Base-by-base conservation (phyloP, 225 moss, liverwort and hornwort genomes). In the Antitrichia curtipendula region DNA sequence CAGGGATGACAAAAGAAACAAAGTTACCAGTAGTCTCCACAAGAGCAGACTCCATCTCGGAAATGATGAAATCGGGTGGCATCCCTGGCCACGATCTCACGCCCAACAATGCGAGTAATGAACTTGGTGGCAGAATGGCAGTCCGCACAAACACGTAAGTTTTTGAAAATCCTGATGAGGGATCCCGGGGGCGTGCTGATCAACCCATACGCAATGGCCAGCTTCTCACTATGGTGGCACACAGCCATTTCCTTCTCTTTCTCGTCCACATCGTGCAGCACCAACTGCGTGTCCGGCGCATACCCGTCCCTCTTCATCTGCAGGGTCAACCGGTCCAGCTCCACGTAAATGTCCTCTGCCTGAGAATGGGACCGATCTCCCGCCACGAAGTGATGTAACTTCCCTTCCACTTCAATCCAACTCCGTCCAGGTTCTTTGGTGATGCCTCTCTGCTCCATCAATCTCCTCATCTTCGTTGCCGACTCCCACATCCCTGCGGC, bases 151-250 rank as follows among this genome's bases (percentile, higher is more conserved):
- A 94, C 92, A 21, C 76, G 76, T 25, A 94, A 88, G 84, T 94
- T 94, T 73, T 94, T 94, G 88, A 88, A 90, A 27, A 94, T 82
- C 70, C 82, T 79, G 21, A 92, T 87, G 45, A 89, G 90, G 16
- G 92, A 60, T 32, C 93, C 91, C 41, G 76, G 81, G 12, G 91
- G 90, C 43, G 89, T 92, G 86, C 82, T 86, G 62, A 94, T 84
- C 79, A 94, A 61, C 43, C 93, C 93, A 89, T 89, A 94, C 36
- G 88, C 88, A 73, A 94, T 91, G 75, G 93, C 93, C 65, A 94
- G 76, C 85, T 88, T 94, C 93, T 94, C 93, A 77, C 92, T 92
- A 47, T 94, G 93, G 80, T 78, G 84, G 78, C 88, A 94, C 56
- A 94, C 79, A 41, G 83, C 89, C 70, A 86, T 38, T 36, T 91